A percentile compares a stretch with the other conserved stretches of the same genome.
phyloP scores from a whole-genome alignment of 495 filamentous ascomycete genomes.

The Daldinia loculata region DNA sequence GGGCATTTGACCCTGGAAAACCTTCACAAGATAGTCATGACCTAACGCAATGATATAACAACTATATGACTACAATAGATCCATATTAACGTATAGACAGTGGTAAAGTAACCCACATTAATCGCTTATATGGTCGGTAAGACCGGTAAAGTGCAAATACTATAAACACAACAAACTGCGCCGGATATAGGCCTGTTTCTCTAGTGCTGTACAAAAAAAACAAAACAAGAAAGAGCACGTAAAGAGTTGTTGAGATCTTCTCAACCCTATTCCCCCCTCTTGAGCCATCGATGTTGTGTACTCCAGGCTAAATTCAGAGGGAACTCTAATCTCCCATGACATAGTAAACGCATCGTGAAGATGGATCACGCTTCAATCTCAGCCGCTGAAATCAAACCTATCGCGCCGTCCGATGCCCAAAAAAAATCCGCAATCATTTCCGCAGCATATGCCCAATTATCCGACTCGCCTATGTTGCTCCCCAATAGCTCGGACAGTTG shows the following conservation, averaged over 20 bases:
- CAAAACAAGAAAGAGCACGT: conserved; percentile 1
- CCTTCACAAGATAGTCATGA: background rate
- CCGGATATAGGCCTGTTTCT: conserved; percentile 26
- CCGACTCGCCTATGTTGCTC: conserved; percentile 23
- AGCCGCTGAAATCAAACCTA: conserved; percentile 29
- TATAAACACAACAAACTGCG: conserved; percentile 38
- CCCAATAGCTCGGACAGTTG: conserved; percentile 15
- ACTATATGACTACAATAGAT: conserved; percentile 11
- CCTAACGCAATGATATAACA: conserved; percentile 1
- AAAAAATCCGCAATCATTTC: conserved; percentile 33
- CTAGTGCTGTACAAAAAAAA: conserved; percentile 23
- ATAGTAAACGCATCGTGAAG: conserved; percentile 14
- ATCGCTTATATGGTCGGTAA: conserved; percentile 12
- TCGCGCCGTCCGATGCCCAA: conserved; percentile 42
- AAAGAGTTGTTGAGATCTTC: conserved; percentile 13
- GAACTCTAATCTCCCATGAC: conserved; percentile 18
- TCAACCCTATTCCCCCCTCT: conserved; percentile 8
- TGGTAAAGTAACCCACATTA: conserved; percentile 28
- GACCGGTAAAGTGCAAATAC: conserved; percentile 26
- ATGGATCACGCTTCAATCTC: conserved; percentile 37
- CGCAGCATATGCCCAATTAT: conserved; percentile 33
- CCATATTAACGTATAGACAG: conserved; percentile 24
- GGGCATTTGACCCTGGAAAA: background rate
- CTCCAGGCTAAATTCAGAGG: conserved; percentile 14
- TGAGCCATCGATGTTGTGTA: conserved; percentile 9